Conservation (phyloP, 768 basidiomycete genomes). For the Podaxis mareebaensis region DNA sequence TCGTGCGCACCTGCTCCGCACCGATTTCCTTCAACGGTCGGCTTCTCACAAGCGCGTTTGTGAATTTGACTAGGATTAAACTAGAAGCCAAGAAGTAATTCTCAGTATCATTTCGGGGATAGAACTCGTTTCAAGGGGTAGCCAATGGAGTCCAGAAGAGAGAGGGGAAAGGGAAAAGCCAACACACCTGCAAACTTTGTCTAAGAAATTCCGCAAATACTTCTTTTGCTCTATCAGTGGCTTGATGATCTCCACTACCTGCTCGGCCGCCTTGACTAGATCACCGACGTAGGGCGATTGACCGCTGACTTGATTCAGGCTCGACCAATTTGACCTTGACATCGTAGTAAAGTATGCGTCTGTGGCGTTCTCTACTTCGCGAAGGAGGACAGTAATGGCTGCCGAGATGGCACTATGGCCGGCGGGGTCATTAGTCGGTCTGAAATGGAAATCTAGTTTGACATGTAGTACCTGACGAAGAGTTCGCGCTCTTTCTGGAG, state of each 20-base stretch:
- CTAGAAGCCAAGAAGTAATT: conserved; percentile 20
- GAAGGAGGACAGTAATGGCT: conserved; percentile 75
- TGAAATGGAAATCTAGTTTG: not conserved
- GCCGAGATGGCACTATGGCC: conserved; percentile 73
- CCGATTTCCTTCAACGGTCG: conserved; percentile 90
- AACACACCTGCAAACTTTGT: conserved; percentile 86
- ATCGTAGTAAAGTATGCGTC: conserved; percentile 81
- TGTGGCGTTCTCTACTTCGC: conserved; percentile 83
- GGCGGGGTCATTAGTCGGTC: not conserved
- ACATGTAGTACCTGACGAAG: conserved; percentile 72
- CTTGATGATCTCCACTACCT: conserved; percentile 74
- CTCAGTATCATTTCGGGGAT: not conserved
- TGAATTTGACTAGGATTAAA: conserved; percentile 82
- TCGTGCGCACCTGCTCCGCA: conserved; percentile 77
- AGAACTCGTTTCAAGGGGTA: conserved; percentile 4
- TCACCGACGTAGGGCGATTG: conserved; percentile 82
- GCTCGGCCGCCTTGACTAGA: conserved; percentile 70
- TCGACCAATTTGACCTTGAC: conserved; percentile 76
- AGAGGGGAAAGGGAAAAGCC: not conserved
- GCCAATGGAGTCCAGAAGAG: not conserved
- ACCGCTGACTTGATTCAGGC: conserved; percentile 81
- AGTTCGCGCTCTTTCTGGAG: conserved; percentile 86
- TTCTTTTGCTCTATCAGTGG: conserved; percentile 92
- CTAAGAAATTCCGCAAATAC: conserved; percentile 88
- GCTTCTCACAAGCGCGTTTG: conserved; percentile 85